Percentiles rank a stretch among this genome's conserved stretches.
phyloP scores from a whole-genome alignment of 2,329 filamentous ascomycete species.

The Cyclaneusma minus region DNA sequence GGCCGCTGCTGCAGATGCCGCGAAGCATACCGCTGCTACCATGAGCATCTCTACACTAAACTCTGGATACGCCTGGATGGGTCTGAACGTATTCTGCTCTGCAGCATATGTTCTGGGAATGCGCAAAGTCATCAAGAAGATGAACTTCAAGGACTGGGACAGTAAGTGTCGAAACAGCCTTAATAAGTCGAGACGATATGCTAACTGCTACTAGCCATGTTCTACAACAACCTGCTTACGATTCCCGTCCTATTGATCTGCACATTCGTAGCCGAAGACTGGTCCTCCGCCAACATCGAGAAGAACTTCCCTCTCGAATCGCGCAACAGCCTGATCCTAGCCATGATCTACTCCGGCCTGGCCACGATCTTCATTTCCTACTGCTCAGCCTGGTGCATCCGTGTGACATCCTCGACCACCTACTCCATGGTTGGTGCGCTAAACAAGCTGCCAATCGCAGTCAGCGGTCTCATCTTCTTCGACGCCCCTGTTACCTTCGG shows the following conservation, averaged over 20 bases:
- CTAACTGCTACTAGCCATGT: conserved; percentile 61
- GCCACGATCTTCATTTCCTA: conserved; percentile 98
- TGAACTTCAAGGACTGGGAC: conserved; percentile 99
- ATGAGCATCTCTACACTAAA: conserved; percentile 79
- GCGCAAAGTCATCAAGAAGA: conserved; percentile 98
- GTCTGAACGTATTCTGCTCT: conserved; percentile 89
- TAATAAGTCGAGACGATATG: conserved; percentile 2
- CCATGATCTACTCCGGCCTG: conserved; percentile 89
- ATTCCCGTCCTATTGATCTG: conserved; percentile 79
- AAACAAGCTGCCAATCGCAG: conserved; percentile 92
- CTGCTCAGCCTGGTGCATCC: conserved; percentile 96
- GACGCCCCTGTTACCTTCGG: conserved; percentile 84
- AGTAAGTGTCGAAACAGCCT: conserved; percentile 44
- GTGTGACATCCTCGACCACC: conserved; percentile 90
- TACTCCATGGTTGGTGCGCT: conserved; percentile 98
- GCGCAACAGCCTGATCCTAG: conserved; percentile 64
- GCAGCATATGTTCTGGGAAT: conserved; percentile 81
- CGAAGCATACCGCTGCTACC: conserved; percentile 37
- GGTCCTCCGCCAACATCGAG: conserved; percentile 69
- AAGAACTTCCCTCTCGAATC: conserved; percentile 78
- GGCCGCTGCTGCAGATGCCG: conserved; percentile 19
- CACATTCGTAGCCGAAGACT: conserved; percentile 78
- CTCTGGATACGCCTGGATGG: conserved; percentile 94
- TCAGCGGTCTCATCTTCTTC: conserved; percentile 91
- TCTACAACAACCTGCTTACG: conserved; percentile 97